These are phyloP conservation scores for Penicillium thymicola DNA, from an alignment of 2,329 filamentous ascomycete genomes.

Conservation along the genomic window DNA sequence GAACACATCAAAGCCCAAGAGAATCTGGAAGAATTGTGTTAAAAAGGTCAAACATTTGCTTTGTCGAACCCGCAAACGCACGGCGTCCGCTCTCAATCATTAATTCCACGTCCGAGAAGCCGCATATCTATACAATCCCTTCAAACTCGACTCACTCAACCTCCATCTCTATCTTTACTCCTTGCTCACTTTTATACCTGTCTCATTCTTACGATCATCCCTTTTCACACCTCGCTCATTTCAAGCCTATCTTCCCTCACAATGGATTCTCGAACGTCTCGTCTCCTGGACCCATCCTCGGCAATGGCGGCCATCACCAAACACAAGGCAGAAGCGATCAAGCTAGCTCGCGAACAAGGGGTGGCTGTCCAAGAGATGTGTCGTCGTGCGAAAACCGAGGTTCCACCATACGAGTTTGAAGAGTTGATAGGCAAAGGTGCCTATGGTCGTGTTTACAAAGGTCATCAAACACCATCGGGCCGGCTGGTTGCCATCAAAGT, in stretches of 20 bases:
- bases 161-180: background rate
- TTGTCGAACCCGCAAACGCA: background rate
- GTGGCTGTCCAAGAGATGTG: conserved; percentile 47
- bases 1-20: background rate
- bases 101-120: background rate
- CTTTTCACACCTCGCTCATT: background rate
- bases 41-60: background rate
- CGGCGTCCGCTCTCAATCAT: background rate
- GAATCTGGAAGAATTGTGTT: background rate
- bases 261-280: conserved; percentile 35
- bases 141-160: background rate
- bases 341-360: conserved; percentile 46
- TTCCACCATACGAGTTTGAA: conserved; percentile 49
- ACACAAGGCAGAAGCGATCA: conserved; percentile 49
- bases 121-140: background rate
- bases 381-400: conserved; percentile 43
- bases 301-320: conserved; percentile 47
- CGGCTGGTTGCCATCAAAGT: conserved; percentile 52
- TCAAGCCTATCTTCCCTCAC: background rate
- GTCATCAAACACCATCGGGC: conserved; percentile 39
- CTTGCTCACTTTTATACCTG: background rate
- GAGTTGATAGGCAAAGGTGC: conserved; percentile 52
- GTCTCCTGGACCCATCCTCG: conserved; percentile 41
- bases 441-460: conserved; percentile 52
- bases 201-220: background rate